These are phyloP conservation scores for Psidium friedrichsthalianum DNA, from an alignment of 345 rosid genomes.

Conservation along the genomic window DNA sequence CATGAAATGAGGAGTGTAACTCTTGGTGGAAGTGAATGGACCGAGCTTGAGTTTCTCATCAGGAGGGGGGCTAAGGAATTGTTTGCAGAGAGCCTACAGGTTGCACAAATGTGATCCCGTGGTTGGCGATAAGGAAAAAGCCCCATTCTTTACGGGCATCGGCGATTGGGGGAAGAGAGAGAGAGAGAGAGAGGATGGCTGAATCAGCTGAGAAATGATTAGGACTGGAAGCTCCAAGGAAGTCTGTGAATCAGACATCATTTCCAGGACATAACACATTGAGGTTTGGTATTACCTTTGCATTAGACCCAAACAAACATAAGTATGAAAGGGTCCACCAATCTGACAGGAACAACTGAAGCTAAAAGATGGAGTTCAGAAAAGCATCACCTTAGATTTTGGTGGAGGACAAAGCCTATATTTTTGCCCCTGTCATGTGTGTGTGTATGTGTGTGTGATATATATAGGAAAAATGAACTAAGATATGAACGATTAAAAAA, in stretches of 20 bases:
- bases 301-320: not conserved
- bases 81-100: conserved; percentile 25
- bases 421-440: not conserved
- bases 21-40: conserved; percentile 27
- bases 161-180: conserved; percentile 30
- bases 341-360: not conserved
- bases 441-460: not conserved
- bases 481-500: not conserved
- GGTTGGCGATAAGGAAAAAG: conserved; percentile 60
- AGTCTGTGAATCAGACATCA: conserved; percentile 22
- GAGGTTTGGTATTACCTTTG: not conserved
- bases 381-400: not conserved
- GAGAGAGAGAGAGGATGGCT: conserved; percentile 15
- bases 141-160: conserved; percentile 63
- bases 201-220: conserved; percentile 19
- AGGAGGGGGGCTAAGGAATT: conserved; percentile 34
- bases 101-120: conserved; percentile 32
- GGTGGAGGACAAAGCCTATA: not conserved
- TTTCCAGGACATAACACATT: not conserved
- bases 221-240: too few species aligned
- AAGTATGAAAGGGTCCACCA: not conserved
- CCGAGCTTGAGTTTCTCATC: conserved; percentile 61
- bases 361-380: not conserved
- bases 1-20: conserved; percentile 59
- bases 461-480: not conserved